A percentile compares a stretch with the other conserved stretches of the same genome.
phyloP scores from a whole-genome alignment of 1,284 basidiomycete species.

The Ceratobasidium papillatum region DNA sequence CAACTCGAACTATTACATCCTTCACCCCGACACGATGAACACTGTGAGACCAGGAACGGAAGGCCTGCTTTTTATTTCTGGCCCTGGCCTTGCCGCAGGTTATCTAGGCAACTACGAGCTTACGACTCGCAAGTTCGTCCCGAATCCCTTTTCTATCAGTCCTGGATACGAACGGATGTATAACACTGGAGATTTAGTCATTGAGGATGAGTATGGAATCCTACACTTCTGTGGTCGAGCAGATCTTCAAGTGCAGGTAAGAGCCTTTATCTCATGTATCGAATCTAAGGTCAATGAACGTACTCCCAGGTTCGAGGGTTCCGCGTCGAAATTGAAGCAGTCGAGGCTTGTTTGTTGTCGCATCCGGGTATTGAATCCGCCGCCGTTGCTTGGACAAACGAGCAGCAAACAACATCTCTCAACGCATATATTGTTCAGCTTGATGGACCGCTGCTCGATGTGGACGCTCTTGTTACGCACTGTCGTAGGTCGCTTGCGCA shows the following conservation, averaged over 20 bases:
- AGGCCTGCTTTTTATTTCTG: neutral
- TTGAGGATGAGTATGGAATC: neutral
- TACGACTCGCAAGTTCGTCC: slow-evolving; percentile 1
- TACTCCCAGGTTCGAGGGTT: neutral
- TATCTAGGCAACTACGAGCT: neutral
- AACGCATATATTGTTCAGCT: neutral
- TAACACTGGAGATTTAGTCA: slow-evolving; percentile 1
- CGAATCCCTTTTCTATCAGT: neutral
- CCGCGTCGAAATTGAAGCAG: slow-evolving; percentile 16
- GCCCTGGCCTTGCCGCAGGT: neutral
- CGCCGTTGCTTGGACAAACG: neutral
- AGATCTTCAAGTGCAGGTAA: slow-evolving; percentile 7
- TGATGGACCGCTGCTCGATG: neutral
- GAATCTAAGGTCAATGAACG: neutral
- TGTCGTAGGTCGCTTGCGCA: neutral
- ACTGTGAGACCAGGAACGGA: neutral
- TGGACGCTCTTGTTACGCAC: neutral
- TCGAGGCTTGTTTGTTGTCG: neutral
- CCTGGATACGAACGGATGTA: neutral
- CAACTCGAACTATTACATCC: neutral
- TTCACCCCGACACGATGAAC: neutral
- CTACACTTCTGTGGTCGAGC: neutral
- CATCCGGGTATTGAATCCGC: neutral
- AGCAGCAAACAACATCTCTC: neutral
- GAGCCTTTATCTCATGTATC: neutral